Evolutionary conservation across 257 asterid genomes (phyloP), one percentile per base, ranked within the genome.

Genomic region (Parsonsia alboflavescens): DNA sequence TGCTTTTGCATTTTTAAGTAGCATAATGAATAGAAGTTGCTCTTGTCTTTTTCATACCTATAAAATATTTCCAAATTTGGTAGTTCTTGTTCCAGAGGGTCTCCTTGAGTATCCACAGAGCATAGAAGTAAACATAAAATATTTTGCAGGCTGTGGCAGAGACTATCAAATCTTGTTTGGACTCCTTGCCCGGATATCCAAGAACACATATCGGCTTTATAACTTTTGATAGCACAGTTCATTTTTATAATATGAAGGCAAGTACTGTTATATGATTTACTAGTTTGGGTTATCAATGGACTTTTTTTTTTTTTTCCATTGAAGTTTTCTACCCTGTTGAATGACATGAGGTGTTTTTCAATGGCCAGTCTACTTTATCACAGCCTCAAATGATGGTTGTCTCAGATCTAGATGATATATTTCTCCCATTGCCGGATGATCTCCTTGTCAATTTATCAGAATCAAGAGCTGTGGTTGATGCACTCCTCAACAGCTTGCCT

Each of bases 191-290:
- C 76, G 98, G 99, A 69, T 87, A 76, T 77, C 87, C 99, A 36
- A 84, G 99, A 79, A 95, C 99, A 12, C 99, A 91, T 80, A 91
- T 95, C 73, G 98, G 98, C 79, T 93, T 95, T 85, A 91, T 95
- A 82, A 92, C 99, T 72, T 95, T 77, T 78, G 99, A 95, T 81
- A 95, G 98, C 88, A 86, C 98, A 10, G 82, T 95, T 72, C 99
- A 95, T 84, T 93, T 93, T 82, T 95, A 95, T 70, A 91, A 93
- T 82, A 85, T 95, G 96, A 95, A 95, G 98, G 99, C 83, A 82
- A 84, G 82, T 63, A 64, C 54, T 76, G 12, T 17, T 41, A 8
- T 53, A 12, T 68, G 53, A 53, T 76, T 12, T 65, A 12, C 39
- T 33, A 3, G 46, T 70, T 13, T 45, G 54, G 19, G 17, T 17